Base-by-base conservation (phyloP, 352 stramenopile genomes). In the Pythium coloratum region DNA sequence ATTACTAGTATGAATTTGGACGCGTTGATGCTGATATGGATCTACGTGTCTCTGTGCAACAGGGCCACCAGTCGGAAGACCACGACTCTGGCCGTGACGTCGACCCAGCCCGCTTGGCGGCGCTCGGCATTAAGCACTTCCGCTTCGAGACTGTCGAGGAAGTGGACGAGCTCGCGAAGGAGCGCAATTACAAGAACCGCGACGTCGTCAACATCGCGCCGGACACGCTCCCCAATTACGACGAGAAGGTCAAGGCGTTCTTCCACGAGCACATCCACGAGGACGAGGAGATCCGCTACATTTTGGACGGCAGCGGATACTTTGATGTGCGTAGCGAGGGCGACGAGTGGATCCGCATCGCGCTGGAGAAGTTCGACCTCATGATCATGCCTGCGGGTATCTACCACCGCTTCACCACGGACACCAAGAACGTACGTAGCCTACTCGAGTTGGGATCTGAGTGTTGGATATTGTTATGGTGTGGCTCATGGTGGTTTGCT, bases 181-280 rank as follows among this genome's bases (percentile, higher is more conserved):
- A 71, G 54, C 66, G 66, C 54, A 51, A 64, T 54, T 71, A 71
- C 59, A 71, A 71, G 59, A 71, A 71, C 66, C 66, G 66, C 28
- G 66, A 71, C 20, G 66, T 71, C 18, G 66, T 71, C 16, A 71
- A 71, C 66, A 71, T 71, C 49, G 66, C 66, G 66, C 66, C 66
- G 6, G 53, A 38, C 28, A 55, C 58, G 59, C 55, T 71, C 40
- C 66, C 66, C 32, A 71, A 71, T 53, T 71, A 71, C 28, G 66
- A 71, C 26, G 66, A 71, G 38, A 71, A 71, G 36, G 58, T 71
- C 32, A 71, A 71, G 66, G 66, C 66, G 42, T 71, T 71, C 26
- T 71, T 71, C 59, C 57, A 57, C 59, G 66, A 71, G 34, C 66
- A 71, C 55, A 71, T 71, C 66, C 66, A 71, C 59, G 66, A 71